These are phyloP conservation scores for Papilionanthe hybrid DNA, from an alignment of 116 monocot species.

Conservation along the genomic window DNA sequence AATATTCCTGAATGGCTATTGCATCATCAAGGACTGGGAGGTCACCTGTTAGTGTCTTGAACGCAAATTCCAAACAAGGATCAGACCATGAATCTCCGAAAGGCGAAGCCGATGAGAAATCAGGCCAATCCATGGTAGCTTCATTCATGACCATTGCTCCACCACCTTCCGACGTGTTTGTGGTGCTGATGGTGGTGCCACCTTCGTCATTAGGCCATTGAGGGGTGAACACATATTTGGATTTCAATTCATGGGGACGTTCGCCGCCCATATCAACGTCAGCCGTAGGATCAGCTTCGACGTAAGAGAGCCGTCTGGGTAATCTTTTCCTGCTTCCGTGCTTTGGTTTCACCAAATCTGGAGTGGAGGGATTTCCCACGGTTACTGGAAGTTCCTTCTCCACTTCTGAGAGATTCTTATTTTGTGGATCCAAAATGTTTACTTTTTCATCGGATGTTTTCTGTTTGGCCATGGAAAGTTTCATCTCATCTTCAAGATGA, in stretches of 20 bases:
- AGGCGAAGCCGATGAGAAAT: background rate
- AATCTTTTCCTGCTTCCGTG: background rate
- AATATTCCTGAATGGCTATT: conserved; percentile 1
- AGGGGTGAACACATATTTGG: too few species aligned
- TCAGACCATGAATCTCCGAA: conserved; percentile 1
- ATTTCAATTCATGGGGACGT: background rate
- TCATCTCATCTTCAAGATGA: too few species aligned
- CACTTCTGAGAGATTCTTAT: too few species aligned
- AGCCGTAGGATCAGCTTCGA: background rate
- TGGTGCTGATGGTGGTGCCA: too few species aligned
- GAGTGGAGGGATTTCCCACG: too few species aligned
- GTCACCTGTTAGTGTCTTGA: conserved; percentile 11
- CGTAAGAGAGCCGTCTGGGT: conserved; percentile 23
- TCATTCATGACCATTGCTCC: background rate
- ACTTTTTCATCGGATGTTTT: background rate
- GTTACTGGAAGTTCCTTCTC: too few species aligned
- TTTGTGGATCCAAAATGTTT: background rate
- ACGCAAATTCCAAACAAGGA: conserved; percentile 13
- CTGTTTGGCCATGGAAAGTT: background rate
- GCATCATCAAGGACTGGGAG: conserved; percentile 8
- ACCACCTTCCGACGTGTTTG: background rate
- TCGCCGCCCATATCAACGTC: background rate
- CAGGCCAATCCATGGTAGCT: background rate
- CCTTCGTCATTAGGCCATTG: too few species aligned
- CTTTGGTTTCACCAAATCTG: too few species aligned